These are phyloP conservation scores for Russula griseocarnosa DNA, from an alignment of 768 basidiomycete genomes.

Conservation along the genomic window DNA sequence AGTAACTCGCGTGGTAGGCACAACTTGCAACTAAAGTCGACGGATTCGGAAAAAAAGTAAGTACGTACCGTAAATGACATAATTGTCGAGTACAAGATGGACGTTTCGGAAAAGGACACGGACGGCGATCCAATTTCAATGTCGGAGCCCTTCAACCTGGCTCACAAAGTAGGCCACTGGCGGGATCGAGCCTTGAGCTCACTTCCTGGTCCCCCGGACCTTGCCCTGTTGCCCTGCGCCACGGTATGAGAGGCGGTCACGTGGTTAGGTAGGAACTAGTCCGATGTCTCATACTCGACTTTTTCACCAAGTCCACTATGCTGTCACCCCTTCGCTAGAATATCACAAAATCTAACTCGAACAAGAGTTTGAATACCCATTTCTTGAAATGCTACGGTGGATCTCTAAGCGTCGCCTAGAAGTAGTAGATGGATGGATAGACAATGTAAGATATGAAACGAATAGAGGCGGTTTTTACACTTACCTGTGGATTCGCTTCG, in stretches of 20 bases:
- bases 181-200: neutral
- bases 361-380: neutral
- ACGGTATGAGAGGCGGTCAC: too few relatives aligned
- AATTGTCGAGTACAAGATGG: too few relatives aligned
- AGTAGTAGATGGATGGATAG: neutral
- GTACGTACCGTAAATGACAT: too few relatives aligned
- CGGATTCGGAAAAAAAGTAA: too few relatives aligned
- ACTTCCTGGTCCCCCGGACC: neutral
- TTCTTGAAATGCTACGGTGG: constrained; percentile 3
- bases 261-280: too few relatives aligned
- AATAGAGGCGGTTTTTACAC: neutral
- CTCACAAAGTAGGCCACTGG: too few relatives aligned
- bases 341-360: neutral
- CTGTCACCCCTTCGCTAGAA: neutral
- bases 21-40: too few relatives aligned
- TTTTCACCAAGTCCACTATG: neutral
- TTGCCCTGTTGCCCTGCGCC: too few relatives aligned
- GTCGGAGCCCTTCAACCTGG: too few relatives aligned
- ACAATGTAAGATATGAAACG: neutral
- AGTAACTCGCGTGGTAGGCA: neutral
- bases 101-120: too few relatives aligned
- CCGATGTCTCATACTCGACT: too few relatives aligned
- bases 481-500: neutral
- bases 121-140: too few relatives aligned
- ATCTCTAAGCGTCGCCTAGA: neutral